Evolutionary conservation across 352 stramenopile species (phyloP).

Genomic region (Pythium guiyangense): DNA sequence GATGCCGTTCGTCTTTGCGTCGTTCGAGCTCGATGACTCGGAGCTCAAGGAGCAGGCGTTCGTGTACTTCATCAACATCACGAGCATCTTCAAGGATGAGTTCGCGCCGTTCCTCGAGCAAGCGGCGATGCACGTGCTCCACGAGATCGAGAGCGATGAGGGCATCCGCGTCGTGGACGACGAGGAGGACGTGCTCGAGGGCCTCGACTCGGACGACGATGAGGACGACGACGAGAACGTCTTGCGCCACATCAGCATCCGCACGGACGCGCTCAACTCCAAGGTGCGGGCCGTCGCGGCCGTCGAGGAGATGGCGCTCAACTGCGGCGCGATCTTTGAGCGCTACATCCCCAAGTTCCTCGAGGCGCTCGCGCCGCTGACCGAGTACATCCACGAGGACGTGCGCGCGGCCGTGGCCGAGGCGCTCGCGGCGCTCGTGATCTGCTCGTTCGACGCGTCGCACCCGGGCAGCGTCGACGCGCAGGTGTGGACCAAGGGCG

Average conservation of each 20-base stretch:
- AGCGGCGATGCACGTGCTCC: conserved; percentile 62
- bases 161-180: conserved; percentile 69
- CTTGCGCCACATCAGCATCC: conserved; percentile 81
- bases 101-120: conserved; percentile 92
- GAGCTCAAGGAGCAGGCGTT: conserved; percentile 98
- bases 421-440: conserved; percentile 71
- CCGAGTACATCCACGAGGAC: conserved; percentile 87
- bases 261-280: conserved; percentile 80
- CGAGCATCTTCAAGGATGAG: conserved; percentile 97
- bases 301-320: conserved; percentile 82
- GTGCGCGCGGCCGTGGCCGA: conserved; percentile 77
- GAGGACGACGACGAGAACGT: conserved; percentile 65
- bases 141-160: conserved; percentile 73
- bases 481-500: conserved; percentile 82
- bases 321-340: conserved; percentile 77
- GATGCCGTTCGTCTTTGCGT: conserved; percentile 94
- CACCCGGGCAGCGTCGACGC: conserved; percentile 74
- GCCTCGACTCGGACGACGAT: conserved; percentile 77
- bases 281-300: conserved; percentile 79
- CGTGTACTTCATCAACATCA: conserved; percentile 97
- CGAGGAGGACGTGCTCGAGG: conserved; percentile 66
- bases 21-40: conserved; percentile 91
- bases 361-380: conserved; percentile 68
- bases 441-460: conserved; percentile 81
- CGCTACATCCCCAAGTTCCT: conserved; percentile 83